Evolutionary conservation across 345 rosid genomes (phyloP), one percentile per base, ranked within the genome.

Genomic region (Salix suchowensis): DNA sequence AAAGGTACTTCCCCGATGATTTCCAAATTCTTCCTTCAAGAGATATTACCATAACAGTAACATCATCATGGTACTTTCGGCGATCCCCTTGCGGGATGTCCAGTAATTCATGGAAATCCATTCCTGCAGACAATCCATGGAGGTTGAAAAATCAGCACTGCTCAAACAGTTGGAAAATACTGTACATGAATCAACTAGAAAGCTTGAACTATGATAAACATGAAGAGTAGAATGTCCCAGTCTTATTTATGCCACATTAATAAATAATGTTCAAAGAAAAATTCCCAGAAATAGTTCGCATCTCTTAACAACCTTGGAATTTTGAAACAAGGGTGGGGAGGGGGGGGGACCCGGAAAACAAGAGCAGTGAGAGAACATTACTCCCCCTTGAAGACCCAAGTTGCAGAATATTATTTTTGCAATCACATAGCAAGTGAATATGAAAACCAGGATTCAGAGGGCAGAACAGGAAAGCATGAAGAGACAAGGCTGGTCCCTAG

Each of bases 11-110:
- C 73, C 99, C 99, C 21, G 99, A 96, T 74, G 99, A 96, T 86
- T 96, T 96, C 99, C 99, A 96, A 48, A 96, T 96, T 83, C 99
- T 86, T 81, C 96, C 99, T 85, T 91, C 99, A 37, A 96, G 92
- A 2, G 99, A 94, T 84, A 96, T 86, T 84, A 96, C 92, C 92
- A 96, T 89, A 18, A 96, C 96, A 13, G 98, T 93, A 75, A 94
- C 96, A 79, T 95, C 98, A 1, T 95, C 98, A 70, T 95, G 98
- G 83, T 93, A 95, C 85, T 93, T 95, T 76, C 98, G 85, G 52
- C 98, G 85, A 81, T 95, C 98, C 58, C 98, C 98, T 85, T 93
- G 98, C 7, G 98, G 98, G 37, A 95, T 91, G 85, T 95, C 97
- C 2, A 95, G 89, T 69, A 95, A 81, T 76, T 95, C 98, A 80